Conservation (phyloP, 116 monocot genomes). For the Phalaenopsis hybrid region DNA sequence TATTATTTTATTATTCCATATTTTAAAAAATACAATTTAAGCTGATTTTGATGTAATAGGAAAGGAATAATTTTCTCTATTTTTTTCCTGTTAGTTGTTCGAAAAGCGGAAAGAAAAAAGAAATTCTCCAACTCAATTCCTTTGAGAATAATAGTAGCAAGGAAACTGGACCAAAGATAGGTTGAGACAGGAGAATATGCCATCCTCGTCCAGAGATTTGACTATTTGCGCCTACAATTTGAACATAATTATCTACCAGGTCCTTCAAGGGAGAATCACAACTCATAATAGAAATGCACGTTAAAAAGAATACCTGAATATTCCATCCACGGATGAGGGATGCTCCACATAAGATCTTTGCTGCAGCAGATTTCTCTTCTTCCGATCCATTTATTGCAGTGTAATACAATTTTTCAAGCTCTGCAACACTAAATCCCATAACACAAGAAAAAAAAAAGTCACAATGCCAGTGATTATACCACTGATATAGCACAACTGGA, state of each 20-base stretch:
- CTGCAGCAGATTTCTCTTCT: conserved; percentile 67
- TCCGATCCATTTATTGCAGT: conserved; percentile 74
- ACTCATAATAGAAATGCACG: too few species aligned
- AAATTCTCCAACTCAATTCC: too few species aligned
- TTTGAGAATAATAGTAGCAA: neutral
- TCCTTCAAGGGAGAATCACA: neutral
- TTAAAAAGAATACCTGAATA: conserved; percentile 57
- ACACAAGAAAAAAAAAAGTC: neutral
- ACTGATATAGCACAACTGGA: neutral
- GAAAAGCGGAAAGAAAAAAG: too few species aligned
- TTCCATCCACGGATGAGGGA: conserved; percentile 88
- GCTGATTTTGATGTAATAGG: too few species aligned
- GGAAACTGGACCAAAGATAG: neutral
- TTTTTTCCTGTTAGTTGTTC: too few species aligned
- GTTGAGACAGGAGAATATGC: neutral
- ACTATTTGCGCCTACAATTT: neutral
- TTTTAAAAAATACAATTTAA: too few species aligned
- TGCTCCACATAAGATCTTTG: conserved; percentile 82
- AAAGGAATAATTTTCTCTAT: too few species aligned
- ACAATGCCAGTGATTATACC: neutral
- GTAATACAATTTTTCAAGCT: conserved; percentile 71
- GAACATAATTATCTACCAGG: neutral
- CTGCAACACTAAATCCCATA: conserved; percentile 30
- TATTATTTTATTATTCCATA: too few species aligned
- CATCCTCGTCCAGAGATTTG: neutral